phyloP scores from a whole-genome alignment of 108 stramenopile genomes.

The Aurantiochytrium sp. region DNA sequence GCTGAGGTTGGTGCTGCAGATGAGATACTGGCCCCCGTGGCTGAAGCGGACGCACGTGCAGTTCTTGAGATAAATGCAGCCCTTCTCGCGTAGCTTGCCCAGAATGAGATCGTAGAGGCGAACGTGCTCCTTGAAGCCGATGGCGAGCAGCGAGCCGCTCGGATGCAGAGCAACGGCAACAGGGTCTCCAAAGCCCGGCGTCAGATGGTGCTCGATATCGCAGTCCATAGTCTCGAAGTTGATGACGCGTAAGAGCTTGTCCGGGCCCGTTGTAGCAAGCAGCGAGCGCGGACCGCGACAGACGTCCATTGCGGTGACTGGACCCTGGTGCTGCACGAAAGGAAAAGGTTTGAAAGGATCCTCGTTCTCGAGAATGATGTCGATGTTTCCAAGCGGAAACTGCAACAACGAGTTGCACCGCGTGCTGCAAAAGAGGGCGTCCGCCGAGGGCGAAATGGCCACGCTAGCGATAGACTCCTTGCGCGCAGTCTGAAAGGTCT shows the following conservation, averaged over 20 bases:
- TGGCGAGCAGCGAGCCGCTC: background rate
- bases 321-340: slow-evolving; percentile 22
- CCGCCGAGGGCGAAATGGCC: background rate
- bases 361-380: slow-evolving; percentile 36
- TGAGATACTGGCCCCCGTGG: background rate
- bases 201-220: slow-evolving; percentile 33
- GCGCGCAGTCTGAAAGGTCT: background rate
- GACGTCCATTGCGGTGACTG: slow-evolving; percentile 14
- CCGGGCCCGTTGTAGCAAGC: slow-evolving; percentile 29
- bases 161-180: slow-evolving; percentile 35
- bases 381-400: slow-evolving; percentile 30
- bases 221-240: slow-evolving; percentile 37
- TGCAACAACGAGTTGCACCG: background rate
- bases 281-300: slow-evolving; percentile 30
- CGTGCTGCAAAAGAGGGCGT: background rate
- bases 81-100: background rate
- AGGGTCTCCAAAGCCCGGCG: slow-evolving; percentile 32
- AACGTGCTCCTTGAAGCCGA: slow-evolving; percentile 35
- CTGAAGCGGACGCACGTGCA: background rate
- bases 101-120: slow-evolving; percentile 34
- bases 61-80: background rate
- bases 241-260: slow-evolving; percentile 37
- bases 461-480: background rate
- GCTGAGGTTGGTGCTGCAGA: background rate
- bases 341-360: slow-evolving; percentile 1